Evolutionary conservation across 768 basidiomycete genomes (phyloP), one percentile per base, ranked within the genome.

Genomic region (Boletus tomentosulus): DNA sequence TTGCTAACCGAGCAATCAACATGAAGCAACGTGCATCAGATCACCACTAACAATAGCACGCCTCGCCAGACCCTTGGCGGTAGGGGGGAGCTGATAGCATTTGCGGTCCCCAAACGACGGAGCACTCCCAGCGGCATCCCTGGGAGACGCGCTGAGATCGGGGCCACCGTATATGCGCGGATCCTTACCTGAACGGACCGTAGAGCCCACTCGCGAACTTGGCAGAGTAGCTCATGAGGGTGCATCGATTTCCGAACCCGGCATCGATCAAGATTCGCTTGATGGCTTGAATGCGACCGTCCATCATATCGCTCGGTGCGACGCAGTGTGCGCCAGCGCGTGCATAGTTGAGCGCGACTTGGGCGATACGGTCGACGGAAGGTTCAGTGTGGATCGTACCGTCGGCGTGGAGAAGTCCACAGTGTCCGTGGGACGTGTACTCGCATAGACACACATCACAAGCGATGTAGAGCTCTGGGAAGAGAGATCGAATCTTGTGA

Each of bases 221-320:
- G 56, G 97, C 97, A 9, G 92, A 90, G 68, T 99, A 99, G 43
- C 87, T 85, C 97, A 99, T 98, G 48, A 99, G 78, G 6, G 88
- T 87, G 69, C 90, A 93, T 65, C 82, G 82, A 73, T 98, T 98
- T 9, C 86, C 94, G 43, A 84, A 77, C 16, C 93, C 92, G 41
- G 80, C 80, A 55, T 91, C 86, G 55, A 98, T 91, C 51, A 99
- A 75, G 3, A 78, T 80, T 35, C 82, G 77, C 70, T 99, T 99
- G 73, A 99, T 98, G 13, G 84, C 84, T 57, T 82, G 84, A 58
- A 99, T 85, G 19, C 96, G 79, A 0, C 96, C 97, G 67, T 99
- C 97, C 94, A 98, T 98, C 97, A 99, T 99, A 71, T 98, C 97
- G 65, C 94, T 97, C 7, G 97, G 97, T 2, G 97, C 97, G 53